These are phyloP conservation scores for Tricholoma furcatifolium DNA, from an alignment of 768 basidiomycete genomes.

Conservation along the genomic window DNA sequence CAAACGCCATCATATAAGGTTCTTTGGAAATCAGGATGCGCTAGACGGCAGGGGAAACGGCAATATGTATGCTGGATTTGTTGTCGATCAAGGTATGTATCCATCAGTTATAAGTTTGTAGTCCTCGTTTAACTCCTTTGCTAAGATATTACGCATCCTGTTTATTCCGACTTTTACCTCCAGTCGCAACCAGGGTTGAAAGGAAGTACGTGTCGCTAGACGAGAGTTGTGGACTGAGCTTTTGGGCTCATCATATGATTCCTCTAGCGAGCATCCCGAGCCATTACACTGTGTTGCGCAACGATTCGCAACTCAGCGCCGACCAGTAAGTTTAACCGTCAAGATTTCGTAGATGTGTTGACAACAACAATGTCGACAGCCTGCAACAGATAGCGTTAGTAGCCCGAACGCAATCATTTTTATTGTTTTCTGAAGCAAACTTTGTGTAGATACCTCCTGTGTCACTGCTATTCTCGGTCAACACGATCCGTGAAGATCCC, in stretches of 20 bases:
- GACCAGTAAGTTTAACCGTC: slow-evolving; percentile 18
- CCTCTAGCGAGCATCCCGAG: slow-evolving; percentile 51
- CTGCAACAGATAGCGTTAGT: slow-evolving; percentile 50
- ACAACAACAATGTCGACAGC: slow-evolving; percentile 16
- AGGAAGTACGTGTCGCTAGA: slow-evolving; percentile 36
- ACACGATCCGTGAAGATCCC: slow-evolving; percentile 75
- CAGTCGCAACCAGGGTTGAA: slow-evolving; percentile 54
- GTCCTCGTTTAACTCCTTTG: slow-evolving; percentile 3
- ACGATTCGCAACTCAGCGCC: slow-evolving; percentile 28
- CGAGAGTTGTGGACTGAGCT: neutral
- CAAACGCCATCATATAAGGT: slow-evolving; percentile 49
- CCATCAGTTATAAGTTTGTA: too few relatives aligned
- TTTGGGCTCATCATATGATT: neutral
- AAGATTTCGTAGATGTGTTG: slow-evolving; percentile 6
- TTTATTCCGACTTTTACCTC: slow-evolving; percentile 62
- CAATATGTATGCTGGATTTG: slow-evolving; percentile 49
- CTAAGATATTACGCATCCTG: slow-evolving; percentile 52
- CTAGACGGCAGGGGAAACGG: slow-evolving; percentile 58
- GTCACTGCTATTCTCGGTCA: slow-evolving; percentile 67
- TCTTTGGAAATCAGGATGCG: slow-evolving; percentile 47
- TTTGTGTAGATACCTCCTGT: slow-evolving; percentile 40
- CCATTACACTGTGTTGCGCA: slow-evolving; percentile 53
- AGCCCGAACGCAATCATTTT: too few relatives aligned
- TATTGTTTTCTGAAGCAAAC: neutral
- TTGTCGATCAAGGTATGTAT: slow-evolving; percentile 43